Conservation (phyloP, 345 rosid species). For the Citrus hindsii region DNA sequence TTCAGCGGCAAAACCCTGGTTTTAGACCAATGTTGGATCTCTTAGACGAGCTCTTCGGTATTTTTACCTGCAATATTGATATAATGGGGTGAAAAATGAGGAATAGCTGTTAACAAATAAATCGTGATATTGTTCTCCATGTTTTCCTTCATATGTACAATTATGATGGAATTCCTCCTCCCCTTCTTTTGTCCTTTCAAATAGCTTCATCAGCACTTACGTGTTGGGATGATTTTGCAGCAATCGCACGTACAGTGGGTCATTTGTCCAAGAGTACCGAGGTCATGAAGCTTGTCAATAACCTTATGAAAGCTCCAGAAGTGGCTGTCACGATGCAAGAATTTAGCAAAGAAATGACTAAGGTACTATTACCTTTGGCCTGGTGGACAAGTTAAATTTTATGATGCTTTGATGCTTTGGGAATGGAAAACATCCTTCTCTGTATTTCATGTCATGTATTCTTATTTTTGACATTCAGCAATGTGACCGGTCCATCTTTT, state of each 20-base stretch:
- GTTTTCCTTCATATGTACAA: background rate
- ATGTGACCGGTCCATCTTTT: background rate
- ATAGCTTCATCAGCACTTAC: background rate
- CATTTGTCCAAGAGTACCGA: constrained; percentile 50
- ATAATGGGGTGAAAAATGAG: background rate
- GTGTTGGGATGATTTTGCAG: constrained; percentile 18
- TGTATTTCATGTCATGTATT: background rate
- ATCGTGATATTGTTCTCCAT: background rate
- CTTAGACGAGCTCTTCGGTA: background rate
- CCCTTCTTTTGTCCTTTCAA: background rate
- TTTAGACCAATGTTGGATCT: background rate
- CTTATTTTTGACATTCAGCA: background rate
- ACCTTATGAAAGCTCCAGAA: constrained; percentile 54
- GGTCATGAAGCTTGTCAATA: constrained; percentile 51
- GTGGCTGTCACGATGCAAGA: constrained; percentile 51
- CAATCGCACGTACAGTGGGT: constrained; percentile 48
- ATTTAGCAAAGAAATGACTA: constrained; percentile 50
- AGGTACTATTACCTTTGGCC: constrained; percentile 24
- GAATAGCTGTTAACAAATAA: background rate
- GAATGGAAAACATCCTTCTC: background rate
- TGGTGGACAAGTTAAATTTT: background rate
- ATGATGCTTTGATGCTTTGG: background rate
- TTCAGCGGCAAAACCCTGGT: background rate
- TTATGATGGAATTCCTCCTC: background rate
- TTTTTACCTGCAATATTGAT: background rate